phyloP scores from a whole-genome alignment of 352 stramenopile species.

The Albugo laibachii region DNA sequence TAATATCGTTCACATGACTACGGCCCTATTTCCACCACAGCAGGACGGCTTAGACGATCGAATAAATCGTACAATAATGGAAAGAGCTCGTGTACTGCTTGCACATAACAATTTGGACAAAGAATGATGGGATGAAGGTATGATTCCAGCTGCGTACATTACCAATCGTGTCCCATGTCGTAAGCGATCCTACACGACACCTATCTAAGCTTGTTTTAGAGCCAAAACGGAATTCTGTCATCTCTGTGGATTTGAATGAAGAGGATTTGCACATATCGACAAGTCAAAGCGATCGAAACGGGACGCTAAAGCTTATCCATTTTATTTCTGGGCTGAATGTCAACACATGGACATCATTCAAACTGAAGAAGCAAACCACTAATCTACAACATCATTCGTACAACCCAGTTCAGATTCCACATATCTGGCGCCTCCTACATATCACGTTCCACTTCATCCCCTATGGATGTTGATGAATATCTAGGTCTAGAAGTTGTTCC shows the following conservation, averaged over 20 bases:
- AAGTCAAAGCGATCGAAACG: conserved; percentile 6
- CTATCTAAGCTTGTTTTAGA: neutral
- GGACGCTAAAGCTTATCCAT: conserved; percentile 9
- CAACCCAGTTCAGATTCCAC: too few relatives aligned
- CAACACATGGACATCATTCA: too few relatives aligned
- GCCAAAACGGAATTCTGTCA: conserved; percentile 4
- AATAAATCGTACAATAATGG: neutral
- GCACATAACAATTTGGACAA: neutral
- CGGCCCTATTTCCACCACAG: too few relatives aligned
- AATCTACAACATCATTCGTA: too few relatives aligned
- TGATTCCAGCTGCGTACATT: neutral
- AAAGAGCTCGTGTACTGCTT: neutral
- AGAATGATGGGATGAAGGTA: neutral
- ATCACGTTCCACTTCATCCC: too few relatives aligned
- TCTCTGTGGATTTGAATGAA: conserved; percentile 4
- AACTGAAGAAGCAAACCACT: too few relatives aligned
- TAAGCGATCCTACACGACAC: neutral
- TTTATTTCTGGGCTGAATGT: conserved; percentile 11
- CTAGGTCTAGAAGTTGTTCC: too few relatives aligned
- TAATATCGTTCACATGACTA: too few relatives aligned
- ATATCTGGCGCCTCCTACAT: too few relatives aligned
- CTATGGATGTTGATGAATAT: too few relatives aligned
- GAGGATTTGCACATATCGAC: conserved; percentile 7
- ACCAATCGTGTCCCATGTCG: too few relatives aligned
- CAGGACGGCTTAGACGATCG: too few relatives aligned